phyloP scores from a whole-genome alignment of 2,329 filamentous ascomycete species.

The Claviceps sp. region DNA sequence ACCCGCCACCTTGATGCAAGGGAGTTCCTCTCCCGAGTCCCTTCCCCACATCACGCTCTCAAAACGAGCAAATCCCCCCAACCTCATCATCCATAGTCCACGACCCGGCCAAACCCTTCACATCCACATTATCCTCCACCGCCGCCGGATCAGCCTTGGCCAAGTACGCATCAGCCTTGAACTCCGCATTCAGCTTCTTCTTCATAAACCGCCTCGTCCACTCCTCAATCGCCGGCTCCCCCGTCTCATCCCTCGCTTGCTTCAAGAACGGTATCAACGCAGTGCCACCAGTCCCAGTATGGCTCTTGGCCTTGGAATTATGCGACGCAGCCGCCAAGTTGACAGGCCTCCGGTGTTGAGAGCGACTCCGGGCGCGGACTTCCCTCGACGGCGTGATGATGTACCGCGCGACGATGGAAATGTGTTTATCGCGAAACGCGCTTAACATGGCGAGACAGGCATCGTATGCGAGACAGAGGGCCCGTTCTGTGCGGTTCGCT shows the following conservation, averaged over 20 bases:
- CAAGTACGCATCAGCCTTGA: constrained; percentile 43
- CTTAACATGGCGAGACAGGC: constrained; percentile 64
- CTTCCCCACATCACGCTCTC: not conserved
- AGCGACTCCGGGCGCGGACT: constrained; percentile 49
- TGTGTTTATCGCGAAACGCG: constrained; percentile 79
- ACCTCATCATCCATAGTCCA: constrained; percentile 82
- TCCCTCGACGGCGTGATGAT: constrained; percentile 82
- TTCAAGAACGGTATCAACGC: constrained; percentile 92
- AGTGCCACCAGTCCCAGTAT: constrained; percentile 86
- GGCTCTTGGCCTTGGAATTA: constrained; percentile 38
- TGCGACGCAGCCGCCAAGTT: constrained; percentile 52
- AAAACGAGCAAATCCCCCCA: constrained; percentile 49
- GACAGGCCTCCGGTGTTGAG: constrained; percentile 36
- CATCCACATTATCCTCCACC: constrained; percentile 31
- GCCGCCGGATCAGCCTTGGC: constrained; percentile 34
- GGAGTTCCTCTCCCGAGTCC: not conserved
- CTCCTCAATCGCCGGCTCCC: constrained; percentile 67
- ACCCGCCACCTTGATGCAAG: too few species aligned
- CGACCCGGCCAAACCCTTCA: constrained; percentile 61
- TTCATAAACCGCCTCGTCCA: constrained; percentile 49
- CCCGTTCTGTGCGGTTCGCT: constrained; percentile 42
- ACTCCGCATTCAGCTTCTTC: constrained; percentile 33
- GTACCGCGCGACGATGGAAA: constrained; percentile 90
- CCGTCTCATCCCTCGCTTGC: constrained; percentile 91
- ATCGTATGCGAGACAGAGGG: constrained; percentile 72